Base-by-base conservation (phyloP, 208 protist species). In the Acanthamoeba sp. region DNA sequence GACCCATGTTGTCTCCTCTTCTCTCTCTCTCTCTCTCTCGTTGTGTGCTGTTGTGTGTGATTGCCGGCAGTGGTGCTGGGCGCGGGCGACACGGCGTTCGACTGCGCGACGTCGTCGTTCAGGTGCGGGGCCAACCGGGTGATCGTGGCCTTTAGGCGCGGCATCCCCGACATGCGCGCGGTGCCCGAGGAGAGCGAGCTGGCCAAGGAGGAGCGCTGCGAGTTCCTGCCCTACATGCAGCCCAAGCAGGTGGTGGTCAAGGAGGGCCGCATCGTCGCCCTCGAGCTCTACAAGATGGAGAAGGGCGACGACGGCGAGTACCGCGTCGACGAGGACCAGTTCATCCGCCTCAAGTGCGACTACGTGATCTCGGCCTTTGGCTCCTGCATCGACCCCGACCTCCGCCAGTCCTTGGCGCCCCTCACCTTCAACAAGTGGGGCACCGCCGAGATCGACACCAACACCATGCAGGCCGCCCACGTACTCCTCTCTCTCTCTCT, bases 41-140 rank as follows among this genome's bases (percentile, higher is more conserved):
- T 3, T 66, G 2, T 3, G 20, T 24, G 2, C 18, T 2, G n/a
- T 66, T 24, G n/a, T 62, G 59, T 24, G 59, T 66, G 59, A 48
- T 10, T 14, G 6, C 42, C 3, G 7, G 27, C 27, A 73, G 64
- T 99, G 29, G 97, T 99, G 18, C 91, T 99, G 18, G 98, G 98
- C 59, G 97, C 98, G 76, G 98, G 98, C 48, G 98, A 99, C 95
- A 98, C 98, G 4, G 98, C 98, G 18, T 96, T 98, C n/a, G 98
- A 99, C 95, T 98, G 97, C 88, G 97, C 98, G 1, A 98, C 97
- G 16, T 95, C 93, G 34, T 97, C 96, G 0, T 95, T 97, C 64
- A 76, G 97, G 34, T 98, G 97, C 96, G 98, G 98, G 34, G 97
- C 97, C 10, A 42, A 45, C 0, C 91, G 96, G 45, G 98, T 99